Evolutionary conservation across 208 protist species (phyloP), one percentile per base, ranked within the genome.

Genomic region (Strigomonas culicis): DNA sequence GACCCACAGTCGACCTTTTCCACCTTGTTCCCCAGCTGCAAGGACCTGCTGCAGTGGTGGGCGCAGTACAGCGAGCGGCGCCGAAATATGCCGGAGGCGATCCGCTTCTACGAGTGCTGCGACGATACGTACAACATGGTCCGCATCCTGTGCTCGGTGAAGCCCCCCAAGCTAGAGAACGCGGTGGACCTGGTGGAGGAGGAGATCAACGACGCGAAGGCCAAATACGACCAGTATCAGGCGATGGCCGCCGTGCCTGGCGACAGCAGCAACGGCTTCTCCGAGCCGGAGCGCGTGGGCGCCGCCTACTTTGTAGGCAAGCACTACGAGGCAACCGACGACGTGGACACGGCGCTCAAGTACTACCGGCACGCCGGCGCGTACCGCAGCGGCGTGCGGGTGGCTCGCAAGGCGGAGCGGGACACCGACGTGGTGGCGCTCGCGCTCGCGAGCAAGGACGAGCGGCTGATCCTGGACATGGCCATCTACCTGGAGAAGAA

Each of bases 261-360:
- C 27, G 44, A 49, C 30, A 32, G 15, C 13, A 56, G 60, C 59
- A 59, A 61, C 61, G 55, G 57, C 53, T 49, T 34, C 46, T 59
- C 59, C 0, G 81, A 84, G 49, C 74, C 83, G 4, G 84, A 89
- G 28, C 74, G 76, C 44, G 74, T 92, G 53, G 89, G 92, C 17
- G 95, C 94, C 25, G 92, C 95, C 25, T 98, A 92, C 76, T 97
- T 98, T 63, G 79, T 99, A 17, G 97, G 88, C 19, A 63, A 82
- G 50, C 78, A 97, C 52, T 97, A 91, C 57, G 97, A 99, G 72
- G 72, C 79, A 22, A 70, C 52, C 24, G 76, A 74, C 56, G 71
- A 93, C 34, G 66, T 77, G 21, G 73, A 75, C 19, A 74, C 64
- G 61, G 82, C 96, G 32, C 77, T 99, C 57, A 75, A 95, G 59